Conservation (phyloP, 139 green algal genomes). For the Auxenochlorella protothecoides region DNA sequence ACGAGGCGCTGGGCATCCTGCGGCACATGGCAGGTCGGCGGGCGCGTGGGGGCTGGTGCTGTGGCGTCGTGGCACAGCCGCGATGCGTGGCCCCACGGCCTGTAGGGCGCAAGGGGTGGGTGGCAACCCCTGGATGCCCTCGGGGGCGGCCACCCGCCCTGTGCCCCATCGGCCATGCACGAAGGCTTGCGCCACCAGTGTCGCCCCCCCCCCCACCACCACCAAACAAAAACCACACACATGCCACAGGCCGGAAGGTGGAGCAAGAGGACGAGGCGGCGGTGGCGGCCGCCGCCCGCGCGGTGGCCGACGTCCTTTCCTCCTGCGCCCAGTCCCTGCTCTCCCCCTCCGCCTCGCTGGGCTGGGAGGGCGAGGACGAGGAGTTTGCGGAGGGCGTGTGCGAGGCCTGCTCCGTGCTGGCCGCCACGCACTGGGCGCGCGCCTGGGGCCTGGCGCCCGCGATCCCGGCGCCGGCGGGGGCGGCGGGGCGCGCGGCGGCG, state of each 20-base stretch:
- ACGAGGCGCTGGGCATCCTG: slow-evolving; percentile 48
- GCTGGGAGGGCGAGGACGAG: slow-evolving; percentile 39
- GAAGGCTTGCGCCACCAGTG: too few relatives aligned
- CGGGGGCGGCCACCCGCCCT: too few relatives aligned
- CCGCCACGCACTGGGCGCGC: slow-evolving; percentile 30
- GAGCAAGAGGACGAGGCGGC: slow-evolving; percentile 34
- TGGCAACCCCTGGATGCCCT: too few relatives aligned
- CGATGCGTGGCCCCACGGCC: background rate
- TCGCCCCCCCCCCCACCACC: too few relatives aligned
- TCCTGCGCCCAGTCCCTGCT: background rate
- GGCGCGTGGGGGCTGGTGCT: background rate
- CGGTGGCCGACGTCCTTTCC: background rate
- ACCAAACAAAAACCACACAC: too few relatives aligned
- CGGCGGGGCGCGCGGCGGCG: too few relatives aligned
- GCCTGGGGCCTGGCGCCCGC: too few relatives aligned
- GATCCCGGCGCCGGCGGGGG: too few relatives aligned
- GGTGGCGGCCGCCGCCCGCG: background rate
- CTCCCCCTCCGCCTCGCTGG: slow-evolving; percentile 24
- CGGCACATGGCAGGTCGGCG: slow-evolving; percentile 27
- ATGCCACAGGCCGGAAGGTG: too few relatives aligned
- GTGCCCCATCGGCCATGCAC: too few relatives aligned
- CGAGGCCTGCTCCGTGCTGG: slow-evolving; percentile 44
- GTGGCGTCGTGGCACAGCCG: too few relatives aligned
- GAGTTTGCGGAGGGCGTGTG: slow-evolving; percentile 55
- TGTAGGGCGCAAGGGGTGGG: slow-evolving; percentile 2